These are phyloP conservation scores for Oemleria cerasiformis DNA, from an alignment of 306 rosid species.

Conservation along the genomic window DNA sequence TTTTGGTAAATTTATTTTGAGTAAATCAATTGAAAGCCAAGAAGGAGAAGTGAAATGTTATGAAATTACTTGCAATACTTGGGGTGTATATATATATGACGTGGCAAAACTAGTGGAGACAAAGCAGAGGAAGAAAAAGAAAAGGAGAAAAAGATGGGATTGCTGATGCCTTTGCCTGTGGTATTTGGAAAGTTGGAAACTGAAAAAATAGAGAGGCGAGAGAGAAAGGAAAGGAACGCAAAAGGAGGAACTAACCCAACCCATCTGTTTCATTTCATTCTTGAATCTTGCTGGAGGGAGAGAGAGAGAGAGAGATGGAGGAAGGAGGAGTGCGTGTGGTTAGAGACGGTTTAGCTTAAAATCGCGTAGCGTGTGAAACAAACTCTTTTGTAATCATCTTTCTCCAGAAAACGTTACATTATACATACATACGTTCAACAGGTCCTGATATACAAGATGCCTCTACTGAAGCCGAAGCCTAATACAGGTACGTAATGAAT, in stretches of 20 bases:
- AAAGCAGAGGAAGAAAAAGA: slow-evolving; percentile 13
- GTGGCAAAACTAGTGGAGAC: slow-evolving; percentile 22
- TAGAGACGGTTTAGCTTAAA: slow-evolving; percentile 46
- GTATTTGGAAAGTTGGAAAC: slow-evolving; percentile 32
- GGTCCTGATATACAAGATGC: slow-evolving; percentile 22
- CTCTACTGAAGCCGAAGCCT: slow-evolving; percentile 13
- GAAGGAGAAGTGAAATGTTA: neutral
- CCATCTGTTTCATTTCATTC: slow-evolving; percentile 47
- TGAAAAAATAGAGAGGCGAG: slow-evolving; percentile 33
- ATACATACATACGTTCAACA: slow-evolving; percentile 5
- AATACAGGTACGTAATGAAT: slow-evolving; percentile 3
- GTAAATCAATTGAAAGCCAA: neutral
- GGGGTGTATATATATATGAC: slow-evolving; percentile 1
- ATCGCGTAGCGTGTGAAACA: slow-evolving; percentile 55
- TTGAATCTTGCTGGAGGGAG: slow-evolving; percentile 14
- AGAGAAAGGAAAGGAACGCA: slow-evolving; percentile 29
- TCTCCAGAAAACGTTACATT: slow-evolving; percentile 31
- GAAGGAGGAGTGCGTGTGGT: slow-evolving; percentile 31
- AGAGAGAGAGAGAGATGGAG: slow-evolving; percentile 27
- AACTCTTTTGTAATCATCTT: slow-evolving; percentile 35
- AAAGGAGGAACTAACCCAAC: slow-evolving; percentile 50
- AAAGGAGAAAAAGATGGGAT: slow-evolving; percentile 19
- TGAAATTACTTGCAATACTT: neutral
- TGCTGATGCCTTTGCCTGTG: slow-evolving; percentile 25
- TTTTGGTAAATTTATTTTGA: neutral